Percentiles rank a stretch among this genome's conserved stretches.
These are phyloP conservation scores for Barbarea vulgaris DNA, from an alignment of 345 rosid genomes.

Conservation along the genomic window DNA sequence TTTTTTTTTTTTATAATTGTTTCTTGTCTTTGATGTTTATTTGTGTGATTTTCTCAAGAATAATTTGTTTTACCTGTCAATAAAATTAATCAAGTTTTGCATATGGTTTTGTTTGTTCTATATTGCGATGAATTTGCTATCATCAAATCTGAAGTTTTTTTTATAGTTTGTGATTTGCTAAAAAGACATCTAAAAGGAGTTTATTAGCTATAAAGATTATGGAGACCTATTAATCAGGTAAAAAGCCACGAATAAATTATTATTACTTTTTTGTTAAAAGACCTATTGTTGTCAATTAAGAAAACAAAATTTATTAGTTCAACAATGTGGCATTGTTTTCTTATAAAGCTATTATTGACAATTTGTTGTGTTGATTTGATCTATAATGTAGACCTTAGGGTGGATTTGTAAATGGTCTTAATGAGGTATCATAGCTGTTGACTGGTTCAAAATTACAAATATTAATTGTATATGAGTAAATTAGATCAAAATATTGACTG, in stretches of 20 bases:
- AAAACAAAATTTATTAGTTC: background rate
- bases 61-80: background rate
- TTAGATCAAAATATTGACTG: too few species aligned
- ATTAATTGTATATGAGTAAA: too few species aligned
- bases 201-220: background rate
- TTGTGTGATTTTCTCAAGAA: constrained; percentile 15
- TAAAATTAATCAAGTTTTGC: constrained; percentile 25
- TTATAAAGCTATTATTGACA: too few species aligned
- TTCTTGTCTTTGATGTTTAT: background rate
- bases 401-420: too few species aligned
- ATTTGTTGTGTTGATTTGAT: too few species aligned
- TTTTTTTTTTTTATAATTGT: background rate
- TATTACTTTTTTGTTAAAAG: too few species aligned
- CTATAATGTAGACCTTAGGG: too few species aligned
- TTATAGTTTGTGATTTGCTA: background rate
- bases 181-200: background rate
- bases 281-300: too few species aligned
- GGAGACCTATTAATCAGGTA: background rate
- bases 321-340: background rate
- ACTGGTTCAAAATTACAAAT: too few species aligned
- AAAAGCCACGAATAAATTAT: background rate
- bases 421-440: too few species aligned
- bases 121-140: background rate
- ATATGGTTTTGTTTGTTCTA: background rate
- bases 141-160: background rate